Percentiles rank a stretch among this genome's conserved stretches.
These are phyloP conservation scores for Scheffersomyces lignosus DNA, from an alignment of 805 yeast species.

Conservation along the genomic window DNA sequence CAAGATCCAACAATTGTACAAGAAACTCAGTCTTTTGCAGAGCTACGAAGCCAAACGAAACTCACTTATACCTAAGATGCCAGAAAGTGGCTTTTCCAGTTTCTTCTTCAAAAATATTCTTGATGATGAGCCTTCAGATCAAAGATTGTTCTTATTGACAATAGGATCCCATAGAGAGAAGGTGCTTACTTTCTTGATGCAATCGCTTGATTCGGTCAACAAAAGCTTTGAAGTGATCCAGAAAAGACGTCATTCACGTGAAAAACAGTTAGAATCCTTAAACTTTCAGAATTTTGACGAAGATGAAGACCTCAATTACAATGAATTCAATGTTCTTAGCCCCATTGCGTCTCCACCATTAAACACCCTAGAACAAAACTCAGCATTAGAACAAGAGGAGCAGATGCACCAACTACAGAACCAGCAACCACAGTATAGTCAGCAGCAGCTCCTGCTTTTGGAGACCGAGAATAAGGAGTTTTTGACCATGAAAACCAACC, in stretches of 20 bases:
- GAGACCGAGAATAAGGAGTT: slow-evolving; percentile 60
- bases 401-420: background rate
- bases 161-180: slow-evolving; percentile 48
- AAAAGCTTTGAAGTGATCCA: slow-evolving; percentile 50
- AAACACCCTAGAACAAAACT: background rate
- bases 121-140: slow-evolving; percentile 34
- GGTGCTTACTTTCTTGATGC: slow-evolving; percentile 48
- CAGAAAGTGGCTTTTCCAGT: slow-evolving; percentile 5
- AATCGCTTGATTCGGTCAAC: slow-evolving; percentile 43
- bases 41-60: slow-evolving; percentile 52
- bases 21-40: slow-evolving; percentile 49
- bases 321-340: slow-evolving; percentile 11
- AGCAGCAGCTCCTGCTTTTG: slow-evolving; percentile 58
- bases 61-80: slow-evolving; percentile 11
- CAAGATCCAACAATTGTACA: slow-evolving; percentile 52
- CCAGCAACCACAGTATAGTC: slow-evolving; percentile 29
- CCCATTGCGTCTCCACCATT: background rate
- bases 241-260: slow-evolving; percentile 46
- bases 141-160: slow-evolving; percentile 34
- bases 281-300: slow-evolving; percentile 45
- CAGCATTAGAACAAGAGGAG: background rate
- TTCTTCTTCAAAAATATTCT: slow-evolving; percentile 17
- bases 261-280: slow-evolving; percentile 30
- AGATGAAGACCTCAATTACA: slow-evolving; percentile 16
- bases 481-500: slow-evolving; percentile 56